A percentile compares a stretch with the other conserved stretches of the same genome.
phyloP scores from a whole-genome alignment of 805 yeast species.

The Debaryomyces hansenii region DNA sequence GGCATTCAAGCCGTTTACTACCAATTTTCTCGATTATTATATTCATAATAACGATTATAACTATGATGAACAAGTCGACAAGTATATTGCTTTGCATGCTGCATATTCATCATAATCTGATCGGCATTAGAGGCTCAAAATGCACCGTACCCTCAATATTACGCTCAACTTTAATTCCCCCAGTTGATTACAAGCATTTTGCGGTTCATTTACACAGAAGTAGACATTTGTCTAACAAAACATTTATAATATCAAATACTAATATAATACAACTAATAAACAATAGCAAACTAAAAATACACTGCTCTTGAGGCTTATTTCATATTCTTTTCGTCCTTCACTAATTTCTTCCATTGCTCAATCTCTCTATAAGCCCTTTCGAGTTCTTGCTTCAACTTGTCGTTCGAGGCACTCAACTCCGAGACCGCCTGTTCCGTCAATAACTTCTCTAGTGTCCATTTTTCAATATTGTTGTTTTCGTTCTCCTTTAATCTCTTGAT shows the following conservation, averaged over 20 bases:
- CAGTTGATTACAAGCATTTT: too few species aligned
- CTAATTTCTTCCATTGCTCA: constrained; percentile 69
- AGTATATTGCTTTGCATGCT: constrained; percentile 17
- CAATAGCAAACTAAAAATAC: neutral
- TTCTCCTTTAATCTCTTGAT: constrained; percentile 87
- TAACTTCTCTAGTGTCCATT: constrained; percentile 92
- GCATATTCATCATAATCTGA: constrained; percentile 5
- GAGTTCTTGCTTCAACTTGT: constrained; percentile 81
- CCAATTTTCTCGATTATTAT: constrained; percentile 20
- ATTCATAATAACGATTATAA: constrained; percentile 18
- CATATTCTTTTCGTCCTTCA: constrained; percentile 29
- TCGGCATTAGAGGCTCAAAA: too few species aligned
- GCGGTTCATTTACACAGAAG: too few species aligned
- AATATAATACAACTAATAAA: neutral
- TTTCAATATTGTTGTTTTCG: constrained; percentile 85
- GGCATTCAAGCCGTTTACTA: neutral
- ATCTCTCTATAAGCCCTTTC: constrained; percentile 91
- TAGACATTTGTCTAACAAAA: neutral
- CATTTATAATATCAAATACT: neutral
- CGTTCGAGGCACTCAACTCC: constrained; percentile 82
- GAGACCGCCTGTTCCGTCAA: constrained; percentile 88
- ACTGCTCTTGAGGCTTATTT: neutral
- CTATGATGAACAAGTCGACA: constrained; percentile 27
- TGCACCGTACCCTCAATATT: too few species aligned
- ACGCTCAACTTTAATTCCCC: too few species aligned